These are phyloP conservation scores for Pestalotiopsis sp. DNA, from an alignment of 2,329 filamentous ascomycete species.

Conservation along the genomic window DNA sequence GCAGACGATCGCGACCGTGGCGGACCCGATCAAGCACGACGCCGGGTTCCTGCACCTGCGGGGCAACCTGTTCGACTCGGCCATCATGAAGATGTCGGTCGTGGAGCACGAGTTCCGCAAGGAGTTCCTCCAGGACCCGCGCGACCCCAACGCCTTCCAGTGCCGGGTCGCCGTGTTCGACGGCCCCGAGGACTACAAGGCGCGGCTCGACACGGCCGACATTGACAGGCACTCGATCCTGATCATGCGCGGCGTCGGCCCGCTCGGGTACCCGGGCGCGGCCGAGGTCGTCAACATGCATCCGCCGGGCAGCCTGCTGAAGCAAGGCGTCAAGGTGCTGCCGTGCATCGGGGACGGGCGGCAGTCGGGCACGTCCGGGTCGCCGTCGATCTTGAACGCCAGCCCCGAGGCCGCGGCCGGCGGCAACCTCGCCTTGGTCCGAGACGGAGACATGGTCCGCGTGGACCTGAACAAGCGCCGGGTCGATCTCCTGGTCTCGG, in stretches of 20 bases:
- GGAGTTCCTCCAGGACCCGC: conserved; percentile 43
- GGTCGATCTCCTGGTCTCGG: conserved; percentile 46
- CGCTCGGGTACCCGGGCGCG: conserved; percentile 49
- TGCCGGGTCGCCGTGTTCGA: conserved; percentile 48
- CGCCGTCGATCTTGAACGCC: conserved; percentile 56
- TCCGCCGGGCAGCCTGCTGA: conserved; percentile 23
- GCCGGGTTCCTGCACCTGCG: conserved; percentile 52
- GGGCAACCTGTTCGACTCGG: conserved; percentile 49
- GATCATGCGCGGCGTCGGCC: conserved; percentile 49
- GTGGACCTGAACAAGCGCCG: conserved; percentile 49
- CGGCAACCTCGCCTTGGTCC: conserved; percentile 51
- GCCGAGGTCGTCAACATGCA: conserved; percentile 50
- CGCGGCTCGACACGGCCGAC: conserved; percentile 39
- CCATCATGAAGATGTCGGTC: conserved; percentile 54
- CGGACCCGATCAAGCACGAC: conserved; percentile 45
- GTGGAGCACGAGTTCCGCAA: conserved; percentile 45
- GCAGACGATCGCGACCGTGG: conserved; percentile 43
- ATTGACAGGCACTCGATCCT: conserved; percentile 44
- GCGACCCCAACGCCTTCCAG: conserved; percentile 48
- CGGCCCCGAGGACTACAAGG: conserved; percentile 48
- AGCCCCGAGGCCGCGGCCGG: conserved; percentile 55
- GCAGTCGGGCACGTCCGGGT: conserved; percentile 55
- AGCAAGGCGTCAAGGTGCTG: conserved; percentile 44
- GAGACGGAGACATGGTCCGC: conserved; percentile 48
- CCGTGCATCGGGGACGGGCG: conserved; percentile 55